Conservation (phyloP, 1,284 basidiomycete genomes). For the Sphaerobolus stellatus region DNA sequence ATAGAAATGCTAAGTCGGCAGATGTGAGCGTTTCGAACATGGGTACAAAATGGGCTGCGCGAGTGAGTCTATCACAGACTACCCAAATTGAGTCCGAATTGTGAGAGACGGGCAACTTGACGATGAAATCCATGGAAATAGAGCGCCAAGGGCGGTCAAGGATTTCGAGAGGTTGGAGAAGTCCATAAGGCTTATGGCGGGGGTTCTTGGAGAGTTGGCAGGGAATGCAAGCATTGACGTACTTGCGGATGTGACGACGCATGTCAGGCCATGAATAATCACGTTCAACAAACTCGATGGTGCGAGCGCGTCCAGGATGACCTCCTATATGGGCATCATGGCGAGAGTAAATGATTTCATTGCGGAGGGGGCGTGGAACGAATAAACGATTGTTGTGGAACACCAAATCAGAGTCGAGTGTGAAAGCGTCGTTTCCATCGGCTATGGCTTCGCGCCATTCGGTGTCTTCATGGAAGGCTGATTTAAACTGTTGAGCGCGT, state of each 20-base stretch:
- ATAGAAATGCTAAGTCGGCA: constrained; percentile 17
- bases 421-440: no score
- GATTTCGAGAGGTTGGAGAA: constrained; percentile 26
- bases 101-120: constrained; percentile 27
- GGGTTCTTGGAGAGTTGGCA: constrained; percentile 8
- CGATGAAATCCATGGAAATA: constrained; percentile 38
- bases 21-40: constrained; percentile 29
- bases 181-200: constrained; percentile 32
- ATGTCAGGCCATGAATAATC: constrained; percentile 14
- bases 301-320: constrained; percentile 12
- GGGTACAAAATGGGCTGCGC: constrained; percentile 25
- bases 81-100: constrained; percentile 40
- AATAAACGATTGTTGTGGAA: no score
- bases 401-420: no score
- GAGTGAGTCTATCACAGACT: constrained; percentile 39
- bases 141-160: constrained; percentile 29
- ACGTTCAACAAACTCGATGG: constrained; percentile 7
- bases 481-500: no score
- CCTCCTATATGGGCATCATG: no score
- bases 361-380: no score
- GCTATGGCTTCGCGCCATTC: no score
- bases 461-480: no score
- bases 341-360: no score
- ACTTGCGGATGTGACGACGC: background rate
- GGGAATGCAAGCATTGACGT: constrained; percentile 8